Base-by-base conservation (phyloP, 2,329 filamentous ascomycete species). In the Aspergillus sclerotialis region DNA sequence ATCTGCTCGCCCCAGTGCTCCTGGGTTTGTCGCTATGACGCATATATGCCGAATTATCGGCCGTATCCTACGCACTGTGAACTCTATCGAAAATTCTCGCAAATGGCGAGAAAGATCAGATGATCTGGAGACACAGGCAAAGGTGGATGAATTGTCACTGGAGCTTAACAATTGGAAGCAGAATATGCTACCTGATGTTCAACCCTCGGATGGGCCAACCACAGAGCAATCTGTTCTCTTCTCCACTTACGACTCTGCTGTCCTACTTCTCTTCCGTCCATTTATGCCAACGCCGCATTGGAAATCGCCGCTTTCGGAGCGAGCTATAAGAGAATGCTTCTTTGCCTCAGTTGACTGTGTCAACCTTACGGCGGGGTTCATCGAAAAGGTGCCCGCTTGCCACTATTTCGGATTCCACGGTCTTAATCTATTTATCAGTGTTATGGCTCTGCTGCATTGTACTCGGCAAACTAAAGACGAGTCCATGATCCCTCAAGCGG, bases 21-120 rank as follows among this genome's bases (percentile, higher is more conserved):
- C 35, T 10, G 35, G 35, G 2, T 37, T 37, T 24, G 35, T 37
- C 3, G 29, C 35, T 15, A 37, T 37, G 35, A 37, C 35, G 7
- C 35, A 37, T 28, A 21, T 37, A 4, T 37, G 35, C 13, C 21
- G 25, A 10, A 17, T 37, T 9, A 28, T 37, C 11, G 35, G 35
- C 5, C 16, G 19, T 5, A 37, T 37, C 7, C 28, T 31, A 12
- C 10, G 17, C 6, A 17, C 28, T 8, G 35, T 32, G 19, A 32
- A 27, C 16, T 26, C 23, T 19, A 31, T 37, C 10, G 14, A 32
- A n/a, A 25, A 28, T 16, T 7, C 24, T 7, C 23, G 24, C 10
- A 32, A 32, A 24, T 37, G 35, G 35, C 21, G 26, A 10, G 30
- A 37, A 10, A n/a, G 15, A 5, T 12, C 11, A 3, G 24, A 23